A percentile compares a stretch with the other conserved stretches of the same genome.
These are phyloP conservation scores for Aspergillus unguis DNA, from an alignment of 2,329 filamentous ascomycete species.

Conservation along the genomic window DNA sequence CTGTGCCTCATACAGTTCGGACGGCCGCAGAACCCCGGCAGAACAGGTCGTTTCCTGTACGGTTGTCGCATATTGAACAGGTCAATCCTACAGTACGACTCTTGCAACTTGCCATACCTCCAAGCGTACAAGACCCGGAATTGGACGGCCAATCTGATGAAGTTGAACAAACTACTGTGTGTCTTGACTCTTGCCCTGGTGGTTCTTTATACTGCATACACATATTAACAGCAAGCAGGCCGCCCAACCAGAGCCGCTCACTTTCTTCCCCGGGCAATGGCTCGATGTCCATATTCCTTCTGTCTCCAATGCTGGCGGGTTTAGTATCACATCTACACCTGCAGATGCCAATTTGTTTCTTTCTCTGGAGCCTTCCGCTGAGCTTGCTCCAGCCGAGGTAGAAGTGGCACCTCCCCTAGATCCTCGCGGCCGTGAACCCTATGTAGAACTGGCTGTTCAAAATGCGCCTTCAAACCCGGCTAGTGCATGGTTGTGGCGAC, in stretches of 20 bases:
- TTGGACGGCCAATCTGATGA: conserved; percentile 11
- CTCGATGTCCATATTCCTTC: conserved; percentile 75
- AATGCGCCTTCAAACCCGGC: conserved; percentile 66
- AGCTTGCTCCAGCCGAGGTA: conserved; percentile 20
- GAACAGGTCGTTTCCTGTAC: conserved; percentile 61
- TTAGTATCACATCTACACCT: conserved; percentile 80
- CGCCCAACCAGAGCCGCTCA: conserved; percentile 29
- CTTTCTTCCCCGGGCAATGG: conserved; percentile 85
- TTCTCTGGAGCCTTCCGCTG: conserved; percentile 19
- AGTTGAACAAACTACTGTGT: conserved; percentile 48
- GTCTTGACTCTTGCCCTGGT: conserved; percentile 7
- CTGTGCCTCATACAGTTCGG: conserved; percentile 62
- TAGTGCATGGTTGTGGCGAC: conserved; percentile 72
- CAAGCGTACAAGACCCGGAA: conserved; percentile 34
- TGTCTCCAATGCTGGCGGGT: conserved; percentile 70
- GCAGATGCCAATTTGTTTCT: conserved; percentile 46
- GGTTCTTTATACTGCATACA: background rate
- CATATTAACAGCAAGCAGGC: conserved; percentile 15
- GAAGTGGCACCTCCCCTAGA: conserved; percentile 20
- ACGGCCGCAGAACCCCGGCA: conserved; percentile 72
- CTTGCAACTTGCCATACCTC: conserved; percentile 61
- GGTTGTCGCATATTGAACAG: conserved; percentile 58
- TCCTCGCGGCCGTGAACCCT: conserved; percentile 39
- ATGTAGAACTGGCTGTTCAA: conserved; percentile 77
- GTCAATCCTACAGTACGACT: conserved; percentile 67